These are phyloP conservation scores for Fomitopsis betulina DNA, from an alignment of 1,284 basidiomycete genomes.

Conservation along the genomic window DNA sequence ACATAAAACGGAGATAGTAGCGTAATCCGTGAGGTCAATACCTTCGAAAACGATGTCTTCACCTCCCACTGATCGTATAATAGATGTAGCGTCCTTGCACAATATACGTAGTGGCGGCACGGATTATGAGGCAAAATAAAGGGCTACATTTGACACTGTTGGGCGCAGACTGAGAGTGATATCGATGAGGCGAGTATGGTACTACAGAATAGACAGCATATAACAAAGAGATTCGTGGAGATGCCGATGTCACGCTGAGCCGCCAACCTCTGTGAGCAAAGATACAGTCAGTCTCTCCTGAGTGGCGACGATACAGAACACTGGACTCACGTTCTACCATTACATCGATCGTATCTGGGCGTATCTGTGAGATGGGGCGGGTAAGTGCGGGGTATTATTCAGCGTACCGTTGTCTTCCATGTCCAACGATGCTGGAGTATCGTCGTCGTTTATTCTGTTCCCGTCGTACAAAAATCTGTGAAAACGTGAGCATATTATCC, in stretches of 20 bases:
- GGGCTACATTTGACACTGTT: conserved; percentile 2
- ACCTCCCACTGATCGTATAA: too few relatives aligned
- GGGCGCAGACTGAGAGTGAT: neutral
- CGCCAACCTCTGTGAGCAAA: conserved; percentile 31
- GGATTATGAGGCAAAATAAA: neutral
- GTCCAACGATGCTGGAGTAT: conserved; percentile 78
- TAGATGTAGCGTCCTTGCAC: too few relatives aligned
- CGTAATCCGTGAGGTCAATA: too few relatives aligned
- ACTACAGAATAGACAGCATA: conserved; percentile 6
- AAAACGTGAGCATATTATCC: neutral
- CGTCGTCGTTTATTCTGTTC: conserved; percentile 75
- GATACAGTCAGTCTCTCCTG: neutral
- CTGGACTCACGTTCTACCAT: conserved; percentile 82
- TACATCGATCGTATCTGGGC: conserved; percentile 80
- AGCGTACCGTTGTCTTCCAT: conserved; percentile 81
- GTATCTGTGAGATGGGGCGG: conserved; percentile 1
- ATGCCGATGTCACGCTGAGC: conserved; percentile 22
- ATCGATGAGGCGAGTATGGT: conserved; percentile 1
- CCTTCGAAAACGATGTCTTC: too few relatives aligned
- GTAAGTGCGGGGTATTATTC: neutral
- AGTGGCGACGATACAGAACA: neutral
- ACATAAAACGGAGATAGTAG: too few relatives aligned
- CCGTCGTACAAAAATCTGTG: conserved; percentile 86
- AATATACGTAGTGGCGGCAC: too few relatives aligned
- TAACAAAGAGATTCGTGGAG: conserved; percentile 5